Conservation (phyloP, 73 alveolate species). For the Symbiodinium pilosum region DNA sequence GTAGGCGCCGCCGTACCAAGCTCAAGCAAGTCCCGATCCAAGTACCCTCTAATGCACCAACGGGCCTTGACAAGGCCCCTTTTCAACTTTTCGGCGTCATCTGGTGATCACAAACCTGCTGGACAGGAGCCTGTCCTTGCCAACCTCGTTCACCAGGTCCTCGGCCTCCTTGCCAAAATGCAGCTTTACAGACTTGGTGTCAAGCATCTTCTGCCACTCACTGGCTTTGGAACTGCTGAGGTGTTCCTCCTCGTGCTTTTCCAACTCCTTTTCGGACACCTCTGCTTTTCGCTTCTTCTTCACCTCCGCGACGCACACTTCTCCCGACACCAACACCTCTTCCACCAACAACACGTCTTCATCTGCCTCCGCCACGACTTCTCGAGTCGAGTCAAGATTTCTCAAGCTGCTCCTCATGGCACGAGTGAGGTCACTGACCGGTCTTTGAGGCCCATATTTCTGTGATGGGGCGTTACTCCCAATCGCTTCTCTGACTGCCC, state of each 20-base stretch:
- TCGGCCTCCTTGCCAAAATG: background rate
- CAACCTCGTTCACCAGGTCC: background rate
- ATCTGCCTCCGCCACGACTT: background rate
- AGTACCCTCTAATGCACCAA: slow-evolving; percentile 26
- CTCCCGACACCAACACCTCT: background rate
- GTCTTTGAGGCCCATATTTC: background rate
- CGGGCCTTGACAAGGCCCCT: background rate
- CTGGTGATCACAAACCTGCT: background rate
- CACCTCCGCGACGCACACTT: background rate
- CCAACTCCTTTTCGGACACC: background rate
- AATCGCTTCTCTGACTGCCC: no score
- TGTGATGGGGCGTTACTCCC: background rate
- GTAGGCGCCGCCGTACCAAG: background rate
- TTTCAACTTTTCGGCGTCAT: background rate
- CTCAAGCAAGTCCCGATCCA: background rate
- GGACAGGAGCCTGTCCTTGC: background rate
- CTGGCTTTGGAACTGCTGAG: background rate
- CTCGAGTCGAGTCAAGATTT: background rate
- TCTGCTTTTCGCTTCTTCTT: background rate
- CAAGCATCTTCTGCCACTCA: background rate
- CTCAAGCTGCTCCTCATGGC: background rate
- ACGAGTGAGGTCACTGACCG: background rate
- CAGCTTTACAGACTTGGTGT: background rate
- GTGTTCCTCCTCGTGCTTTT: background rate
- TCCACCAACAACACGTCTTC: background rate